Conservation (phyloP, 1,284 basidiomycete genomes). For the Cystobasidium pallidum region DNA sequence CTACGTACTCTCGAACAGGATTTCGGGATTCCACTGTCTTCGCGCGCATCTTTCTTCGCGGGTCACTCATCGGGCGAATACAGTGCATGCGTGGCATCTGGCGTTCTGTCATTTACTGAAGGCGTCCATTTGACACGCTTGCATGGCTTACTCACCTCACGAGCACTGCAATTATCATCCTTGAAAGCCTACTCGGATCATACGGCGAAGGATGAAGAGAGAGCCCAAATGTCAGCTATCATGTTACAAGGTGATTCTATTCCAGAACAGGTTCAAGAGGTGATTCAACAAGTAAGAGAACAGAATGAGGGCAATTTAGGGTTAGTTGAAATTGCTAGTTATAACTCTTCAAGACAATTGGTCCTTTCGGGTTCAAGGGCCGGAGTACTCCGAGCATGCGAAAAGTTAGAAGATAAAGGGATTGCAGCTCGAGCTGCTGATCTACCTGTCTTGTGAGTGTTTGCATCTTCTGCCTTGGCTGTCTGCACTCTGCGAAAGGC, state of each 20-base stretch:
- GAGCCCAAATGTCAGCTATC: conserved; percentile 54
- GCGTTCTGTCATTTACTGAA: conserved; percentile 51
- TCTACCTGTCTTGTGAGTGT: conserved; percentile 53
- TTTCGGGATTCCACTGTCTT: conserved; percentile 45
- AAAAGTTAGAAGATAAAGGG: conserved; percentile 49
- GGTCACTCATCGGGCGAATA: conserved; percentile 55
- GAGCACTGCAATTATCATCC: conserved; percentile 44
- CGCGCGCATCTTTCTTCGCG: conserved; percentile 48
- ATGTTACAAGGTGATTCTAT: conserved; percentile 51
- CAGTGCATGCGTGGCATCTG: conserved; percentile 53
- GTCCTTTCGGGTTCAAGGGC: conserved; percentile 53
- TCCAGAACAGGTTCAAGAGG: conserved; percentile 50
- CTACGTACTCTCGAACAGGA: conserved; percentile 52
- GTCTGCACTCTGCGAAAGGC: no score
- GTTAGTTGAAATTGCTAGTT: conserved; percentile 53
- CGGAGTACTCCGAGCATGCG: conserved; percentile 53
- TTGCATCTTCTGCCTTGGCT: no score
- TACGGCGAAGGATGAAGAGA: conserved; percentile 45
- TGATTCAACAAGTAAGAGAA: conserved; percentile 47
- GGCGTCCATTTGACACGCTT: conserved; percentile 53
- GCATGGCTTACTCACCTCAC: conserved; percentile 52
- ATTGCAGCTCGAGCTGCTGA: conserved; percentile 54
- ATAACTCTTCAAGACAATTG: conserved; percentile 54
- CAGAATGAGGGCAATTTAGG: conserved; percentile 34
- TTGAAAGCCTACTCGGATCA: conserved; percentile 46